These are phyloP conservation scores for Geranomyces variabilis DNA, from an alignment of 192 early-diverging fungal species.

Conservation along the genomic window DNA sequence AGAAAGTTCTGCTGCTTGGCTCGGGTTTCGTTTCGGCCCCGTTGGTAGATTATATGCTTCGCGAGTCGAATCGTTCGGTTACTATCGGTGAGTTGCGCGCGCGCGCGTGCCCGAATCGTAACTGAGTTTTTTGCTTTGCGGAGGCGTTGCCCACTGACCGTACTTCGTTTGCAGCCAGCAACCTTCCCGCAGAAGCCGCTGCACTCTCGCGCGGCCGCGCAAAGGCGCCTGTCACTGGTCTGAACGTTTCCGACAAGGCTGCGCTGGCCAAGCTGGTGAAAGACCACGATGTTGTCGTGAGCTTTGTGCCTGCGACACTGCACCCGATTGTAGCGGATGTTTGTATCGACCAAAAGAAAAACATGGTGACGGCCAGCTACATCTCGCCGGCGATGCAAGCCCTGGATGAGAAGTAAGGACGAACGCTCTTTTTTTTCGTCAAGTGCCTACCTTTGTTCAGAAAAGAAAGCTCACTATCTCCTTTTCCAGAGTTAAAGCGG, in stretches of 20 bases:
- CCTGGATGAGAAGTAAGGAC: constrained; percentile 73
- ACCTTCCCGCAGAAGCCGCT: constrained; percentile 71
- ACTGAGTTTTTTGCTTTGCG: too few species aligned
- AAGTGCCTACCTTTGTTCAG: too few species aligned
- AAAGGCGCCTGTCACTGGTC: constrained; percentile 66
- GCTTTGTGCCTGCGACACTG: constrained; percentile 86
- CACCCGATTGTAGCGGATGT: constrained; percentile 89
- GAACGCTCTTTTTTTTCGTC: background rate
- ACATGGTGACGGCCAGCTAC: constrained; percentile 97
- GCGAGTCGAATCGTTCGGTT: constrained; percentile 58
- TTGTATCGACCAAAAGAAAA: constrained; percentile 87
- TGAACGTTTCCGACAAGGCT: constrained; percentile 80
- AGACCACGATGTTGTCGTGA: constrained; percentile 90
- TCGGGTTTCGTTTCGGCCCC: constrained; percentile 94
- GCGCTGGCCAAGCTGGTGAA: constrained; percentile 74
- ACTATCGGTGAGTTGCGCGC: constrained; percentile 62
- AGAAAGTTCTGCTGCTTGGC: constrained; percentile 75
- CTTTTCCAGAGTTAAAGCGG: constrained; percentile 71
- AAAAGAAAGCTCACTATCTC: background rate
- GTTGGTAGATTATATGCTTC: constrained; percentile 82
- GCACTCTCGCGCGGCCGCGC: constrained; percentile 61
- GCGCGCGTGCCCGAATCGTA: background rate
- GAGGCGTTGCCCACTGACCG: background rate
- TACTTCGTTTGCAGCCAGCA: constrained; percentile 63
- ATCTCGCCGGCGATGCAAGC: constrained; percentile 93